phyloP scores from a whole-genome alignment of 2,329 filamentous ascomycete genomes.

The Fusarium sp. region DNA sequence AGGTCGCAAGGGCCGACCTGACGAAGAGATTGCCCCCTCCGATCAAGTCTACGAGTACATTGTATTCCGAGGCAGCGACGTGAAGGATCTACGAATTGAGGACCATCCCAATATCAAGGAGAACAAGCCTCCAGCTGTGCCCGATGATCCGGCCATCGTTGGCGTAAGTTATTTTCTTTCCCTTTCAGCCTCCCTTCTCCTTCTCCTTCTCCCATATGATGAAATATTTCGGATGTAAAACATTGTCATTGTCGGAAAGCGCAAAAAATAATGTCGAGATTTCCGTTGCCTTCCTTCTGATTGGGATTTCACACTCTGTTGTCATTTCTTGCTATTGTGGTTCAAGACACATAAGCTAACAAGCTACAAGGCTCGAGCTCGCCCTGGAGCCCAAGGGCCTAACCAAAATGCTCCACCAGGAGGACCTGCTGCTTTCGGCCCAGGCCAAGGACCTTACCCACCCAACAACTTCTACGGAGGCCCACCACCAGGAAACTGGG shows the following conservation, averaged over 20 bases:
- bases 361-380: conserved; percentile 53
- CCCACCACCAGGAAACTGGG: conserved; percentile 65
- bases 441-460: conserved; percentile 56
- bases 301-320: conserved; percentile 45
- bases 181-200: conserved; percentile 2
- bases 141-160: conserved; percentile 95
- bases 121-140: conserved; percentile 79
- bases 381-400: conserved; percentile 49
- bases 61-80: conserved; percentile 96
- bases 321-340: conserved; percentile 18
- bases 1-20: conserved; percentile 80
- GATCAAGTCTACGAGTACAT: conserved; percentile 98
- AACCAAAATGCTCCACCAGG: conserved; percentile 50
- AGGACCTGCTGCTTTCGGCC: conserved; percentile 54
- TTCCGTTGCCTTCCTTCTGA: conserved; percentile 99
- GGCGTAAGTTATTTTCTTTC: conserved; percentile 77
- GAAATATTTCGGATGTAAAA: conserved; percentile 99
- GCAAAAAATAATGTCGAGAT: conserved; percentile 96
- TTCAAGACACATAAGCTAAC: conserved; percentile 46
- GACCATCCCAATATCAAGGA: conserved; percentile 80
- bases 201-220: conserved; percentile 70
- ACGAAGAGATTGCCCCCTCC: conserved; percentile 84
- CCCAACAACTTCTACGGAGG: conserved; percentile 61
- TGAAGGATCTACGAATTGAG: conserved; percentile 96
- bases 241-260: conserved; percentile 82